Conservation (phyloP, 1,284 basidiomycete species). For the Polyporus tsugae region DNA sequence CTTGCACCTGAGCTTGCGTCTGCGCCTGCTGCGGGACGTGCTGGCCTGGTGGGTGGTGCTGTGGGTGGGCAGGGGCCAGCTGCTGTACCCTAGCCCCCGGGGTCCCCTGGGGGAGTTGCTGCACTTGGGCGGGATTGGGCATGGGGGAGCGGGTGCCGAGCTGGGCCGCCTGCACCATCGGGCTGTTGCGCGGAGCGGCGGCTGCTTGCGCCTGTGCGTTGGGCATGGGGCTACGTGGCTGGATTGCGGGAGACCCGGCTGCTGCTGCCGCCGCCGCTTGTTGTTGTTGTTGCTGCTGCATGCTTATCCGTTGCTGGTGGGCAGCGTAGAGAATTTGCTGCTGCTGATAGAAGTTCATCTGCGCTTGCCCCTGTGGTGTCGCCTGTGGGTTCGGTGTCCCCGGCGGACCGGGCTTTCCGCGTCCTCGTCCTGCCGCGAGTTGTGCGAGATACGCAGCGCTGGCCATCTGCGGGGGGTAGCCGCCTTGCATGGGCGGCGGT, state of each 20-base stretch:
- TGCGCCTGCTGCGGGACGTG: slow-evolving; percentile 13
- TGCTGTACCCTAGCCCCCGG: slow-evolving; percentile 20
- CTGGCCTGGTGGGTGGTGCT: slow-evolving; percentile 8
- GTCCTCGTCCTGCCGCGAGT: not conserved
- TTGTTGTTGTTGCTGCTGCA: slow-evolving; percentile 11
- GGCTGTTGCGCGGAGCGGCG: slow-evolving; percentile 36
- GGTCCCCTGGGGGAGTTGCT: slow-evolving; percentile 24
- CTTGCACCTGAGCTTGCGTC: slow-evolving; percentile 13
- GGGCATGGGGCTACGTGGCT: slow-evolving; percentile 16
- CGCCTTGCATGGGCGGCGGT: slow-evolving; percentile 31
- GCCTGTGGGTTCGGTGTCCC: slow-evolving; percentile 3
- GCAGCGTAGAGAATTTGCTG: not conserved
- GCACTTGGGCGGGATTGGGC: slow-evolving; percentile 27
- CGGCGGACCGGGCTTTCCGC: not conserved
- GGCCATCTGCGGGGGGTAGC: slow-evolving; percentile 27
- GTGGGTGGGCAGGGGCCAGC: not conserved
- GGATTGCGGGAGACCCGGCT: slow-evolving; percentile 13
- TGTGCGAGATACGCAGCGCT: slow-evolving; percentile 10
- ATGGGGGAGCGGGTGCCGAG: slow-evolving; percentile 37
- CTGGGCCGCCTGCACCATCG: slow-evolving; percentile 35
- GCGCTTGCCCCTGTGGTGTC: not conserved
- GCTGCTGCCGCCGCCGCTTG: slow-evolving; percentile 17
- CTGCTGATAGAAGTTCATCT: slow-evolving; percentile 13
- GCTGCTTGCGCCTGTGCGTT: slow-evolving; percentile 26
- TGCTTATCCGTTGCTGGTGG: not conserved